Evolutionary conservation across 345 rosid species (phyloP), one percentile per base, ranked within the genome.

Genomic region (Nephelium lappaceum): DNA sequence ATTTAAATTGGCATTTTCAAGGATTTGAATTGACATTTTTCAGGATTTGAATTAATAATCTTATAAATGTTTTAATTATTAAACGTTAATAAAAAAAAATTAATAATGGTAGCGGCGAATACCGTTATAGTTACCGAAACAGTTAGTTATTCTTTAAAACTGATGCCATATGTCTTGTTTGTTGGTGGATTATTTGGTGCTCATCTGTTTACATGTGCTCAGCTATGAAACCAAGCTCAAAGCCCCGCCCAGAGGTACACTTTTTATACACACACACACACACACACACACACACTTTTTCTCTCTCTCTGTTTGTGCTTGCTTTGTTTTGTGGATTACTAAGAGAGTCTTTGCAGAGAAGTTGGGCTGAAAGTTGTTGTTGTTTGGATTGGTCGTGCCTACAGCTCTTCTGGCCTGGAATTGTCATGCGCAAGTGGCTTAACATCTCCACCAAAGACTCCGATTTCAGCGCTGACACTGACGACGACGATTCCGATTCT

Each of bases 391-490:
- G 88, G 88, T 88, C 89, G 67, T 91, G 88, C 91, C 81, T 93
- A 79, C 98, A 95, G 87, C 85, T 90, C 72, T 89, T 93, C 75
- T 95, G 99, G 99, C 91, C 97, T 1, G 83, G 89, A 49, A 84
- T 90, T 38, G 85, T 93, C 71, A 76, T 95, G 88, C 91, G 97
- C 68, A 93, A 95, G 81, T 91, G 86, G 96, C 84, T 95, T 66
- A 93, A 95, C 84, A 89, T 95, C 83, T 80, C 80, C 74, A 49
- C 87, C 72, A 87, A 68, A 71, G 93, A 83, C 66, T 89, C 93
- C 73, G 95, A 95, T 79, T 95, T 85, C 84, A 89, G 97, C 55
- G 96, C 99, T 7, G 98, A 93, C 83, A 53, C 92, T 21, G 96
- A 93, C 1, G 89, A 87, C 3, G 91, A 82, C 49, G 87, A 76